Evolutionary conservation across 352 stramenopile genomes (phyloP).

Genomic region (Globisporangium abappressorium): DNA sequence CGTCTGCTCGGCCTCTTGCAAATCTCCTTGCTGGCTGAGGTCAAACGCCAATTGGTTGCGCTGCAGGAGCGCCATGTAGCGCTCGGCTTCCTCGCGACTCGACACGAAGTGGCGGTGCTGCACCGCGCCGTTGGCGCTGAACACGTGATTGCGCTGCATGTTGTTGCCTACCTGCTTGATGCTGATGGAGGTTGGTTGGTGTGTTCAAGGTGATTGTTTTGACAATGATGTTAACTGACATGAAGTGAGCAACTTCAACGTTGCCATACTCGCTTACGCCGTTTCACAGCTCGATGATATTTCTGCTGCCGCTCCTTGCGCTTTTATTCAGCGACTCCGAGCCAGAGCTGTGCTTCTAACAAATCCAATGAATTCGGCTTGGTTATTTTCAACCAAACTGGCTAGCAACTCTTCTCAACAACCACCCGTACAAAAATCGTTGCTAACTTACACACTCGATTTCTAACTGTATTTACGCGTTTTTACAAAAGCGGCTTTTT

Average conservation of each 20-base stretch:
- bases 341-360: not conserved
- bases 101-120: constrained; percentile 14
- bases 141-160: not conserved
- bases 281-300: not conserved
- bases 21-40: constrained; percentile 34
- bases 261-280: not conserved
- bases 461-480: not conserved
- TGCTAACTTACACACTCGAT: not conserved
- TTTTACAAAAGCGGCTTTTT: constrained; percentile 7
- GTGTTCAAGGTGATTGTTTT: not conserved
- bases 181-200: not conserved
- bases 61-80: constrained; percentile 46
- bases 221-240: not conserved
- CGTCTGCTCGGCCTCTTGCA: constrained; percentile 35
- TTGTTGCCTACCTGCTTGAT: not conserved
- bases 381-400: no score
- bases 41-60: constrained; percentile 38
- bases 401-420: no score
- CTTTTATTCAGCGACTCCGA: not conserved
- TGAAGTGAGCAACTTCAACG: not conserved
- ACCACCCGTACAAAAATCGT: not conserved
- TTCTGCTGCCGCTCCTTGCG: not conserved
- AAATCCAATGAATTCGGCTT: no score
- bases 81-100: constrained; percentile 25
- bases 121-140: not conserved